phyloP scores from a whole-genome alignment of 352 stramenopile species.

The Pythium phragmiticola region DNA sequence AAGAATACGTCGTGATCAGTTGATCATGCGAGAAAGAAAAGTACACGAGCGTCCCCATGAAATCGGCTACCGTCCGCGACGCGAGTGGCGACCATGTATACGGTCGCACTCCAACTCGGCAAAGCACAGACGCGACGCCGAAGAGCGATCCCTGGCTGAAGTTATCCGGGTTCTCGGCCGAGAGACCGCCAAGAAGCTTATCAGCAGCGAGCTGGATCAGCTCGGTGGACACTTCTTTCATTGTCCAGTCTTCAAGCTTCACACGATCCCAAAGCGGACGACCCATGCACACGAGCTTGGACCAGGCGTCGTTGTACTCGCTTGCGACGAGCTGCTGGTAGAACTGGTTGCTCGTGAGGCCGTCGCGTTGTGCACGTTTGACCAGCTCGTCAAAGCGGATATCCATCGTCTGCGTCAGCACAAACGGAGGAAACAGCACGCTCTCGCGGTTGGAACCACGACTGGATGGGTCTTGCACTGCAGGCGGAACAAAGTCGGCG shows the following conservation, averaged over 20 bases:
- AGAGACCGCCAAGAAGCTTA: background rate
- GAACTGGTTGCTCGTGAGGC: background rate
- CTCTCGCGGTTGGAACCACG: background rate
- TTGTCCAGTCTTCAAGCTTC: background rate
- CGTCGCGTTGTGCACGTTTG: too few species aligned
- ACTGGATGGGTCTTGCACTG: too few species aligned
- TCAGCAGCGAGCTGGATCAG: background rate
- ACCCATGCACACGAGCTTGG: background rate
- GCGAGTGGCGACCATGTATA: background rate
- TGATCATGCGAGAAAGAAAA: background rate
- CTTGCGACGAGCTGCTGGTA: background rate
- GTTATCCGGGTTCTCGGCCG: background rate
- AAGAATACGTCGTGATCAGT: background rate
- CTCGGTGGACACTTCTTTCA: background rate
- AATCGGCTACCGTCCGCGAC: too few species aligned
- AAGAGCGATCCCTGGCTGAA: background rate
- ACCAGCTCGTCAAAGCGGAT: background rate
- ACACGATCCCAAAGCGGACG: background rate
- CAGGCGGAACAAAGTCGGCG: background rate
- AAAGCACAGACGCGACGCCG: background rate
- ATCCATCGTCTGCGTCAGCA: slow-evolving; percentile 3
- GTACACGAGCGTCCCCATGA: background rate
- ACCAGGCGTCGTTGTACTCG: background rate
- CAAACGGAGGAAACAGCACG: background rate
- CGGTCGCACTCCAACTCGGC: too few species aligned